These are phyloP conservation scores for Suillus fuscotomentosus DNA, from an alignment of 768 basidiomycete genomes.

Conservation along the genomic window DNA sequence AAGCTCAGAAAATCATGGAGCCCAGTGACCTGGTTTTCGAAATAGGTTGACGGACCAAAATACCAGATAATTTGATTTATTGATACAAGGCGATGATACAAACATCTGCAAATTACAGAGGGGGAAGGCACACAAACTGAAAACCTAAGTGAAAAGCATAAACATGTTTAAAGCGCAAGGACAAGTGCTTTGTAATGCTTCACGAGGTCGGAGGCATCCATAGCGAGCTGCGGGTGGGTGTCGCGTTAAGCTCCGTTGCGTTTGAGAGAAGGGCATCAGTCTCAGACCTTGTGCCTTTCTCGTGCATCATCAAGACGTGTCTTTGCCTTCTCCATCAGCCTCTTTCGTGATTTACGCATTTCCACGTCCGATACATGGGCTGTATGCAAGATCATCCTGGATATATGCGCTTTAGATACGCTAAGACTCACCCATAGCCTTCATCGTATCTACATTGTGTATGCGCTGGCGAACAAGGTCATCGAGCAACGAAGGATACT, in stretches of 20 bases:
- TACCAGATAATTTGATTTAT: background rate
- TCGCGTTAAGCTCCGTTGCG: background rate
- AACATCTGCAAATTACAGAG: background rate
- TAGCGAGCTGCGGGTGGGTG: conserved; percentile 28
- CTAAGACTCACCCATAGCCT: conserved; percentile 31
- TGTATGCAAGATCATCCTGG: conserved; percentile 12
- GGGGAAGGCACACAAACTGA: background rate
- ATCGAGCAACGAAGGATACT: conserved; percentile 25
- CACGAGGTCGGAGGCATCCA: conserved; percentile 38
- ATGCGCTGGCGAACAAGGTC: conserved; percentile 32
- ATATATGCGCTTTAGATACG: background rate
- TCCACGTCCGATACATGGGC: conserved; percentile 31
- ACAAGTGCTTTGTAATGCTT: conserved; percentile 42
- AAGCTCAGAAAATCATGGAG: background rate
- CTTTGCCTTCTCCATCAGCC: conserved; percentile 32
- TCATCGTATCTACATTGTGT: conserved; percentile 29
- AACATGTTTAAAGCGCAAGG: conserved; percentile 7
- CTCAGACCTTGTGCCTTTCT: conserved; percentile 37
- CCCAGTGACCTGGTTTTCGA: background rate
- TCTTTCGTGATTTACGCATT: conserved; percentile 33
- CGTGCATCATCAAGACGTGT: conserved; percentile 34
- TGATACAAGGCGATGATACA: background rate
- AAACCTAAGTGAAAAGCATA: background rate
- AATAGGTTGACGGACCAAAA: background rate
- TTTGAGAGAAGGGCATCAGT: background rate